These are phyloP conservation scores for Inga oerstediana DNA, from an alignment of 306 rosid genomes.

Conservation along the genomic window DNA sequence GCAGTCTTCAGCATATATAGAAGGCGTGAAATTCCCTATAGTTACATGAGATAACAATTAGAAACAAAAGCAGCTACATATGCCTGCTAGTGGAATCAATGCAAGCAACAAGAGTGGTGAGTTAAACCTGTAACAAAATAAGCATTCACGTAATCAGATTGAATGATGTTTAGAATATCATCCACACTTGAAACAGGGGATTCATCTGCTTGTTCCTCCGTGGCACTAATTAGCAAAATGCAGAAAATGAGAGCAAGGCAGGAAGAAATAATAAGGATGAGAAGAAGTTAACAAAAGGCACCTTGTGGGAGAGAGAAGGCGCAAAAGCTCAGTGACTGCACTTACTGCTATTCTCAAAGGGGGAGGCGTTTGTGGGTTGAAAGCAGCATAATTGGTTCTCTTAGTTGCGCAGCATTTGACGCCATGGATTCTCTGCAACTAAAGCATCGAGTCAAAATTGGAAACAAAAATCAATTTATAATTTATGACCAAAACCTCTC, in stretches of 20 bases:
- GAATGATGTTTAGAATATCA: constrained; percentile 64
- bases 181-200: constrained; percentile 52
- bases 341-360: constrained; percentile 65
- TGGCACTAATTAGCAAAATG: constrained; percentile 30
- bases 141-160: constrained; percentile 61
- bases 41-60: too few relatives aligned
- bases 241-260: constrained; percentile 15
- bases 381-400: constrained; percentile 22
- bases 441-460: neutral
- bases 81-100: neutral
- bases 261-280: neutral
- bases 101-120: neutral
- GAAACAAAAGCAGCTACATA: too few relatives aligned
- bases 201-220: constrained; percentile 42
- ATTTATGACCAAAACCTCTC: neutral
- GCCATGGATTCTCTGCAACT: constrained; percentile 27
- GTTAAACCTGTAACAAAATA: constrained; percentile 76
- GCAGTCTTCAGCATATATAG: constrained; percentile 71
- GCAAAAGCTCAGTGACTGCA: constrained; percentile 71
- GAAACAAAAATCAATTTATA: neutral
- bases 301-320: constrained; percentile 68
- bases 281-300: neutral
- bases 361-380: constrained; percentile 49
- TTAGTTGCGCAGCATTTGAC: constrained; percentile 41
- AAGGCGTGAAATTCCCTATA: constrained; percentile 67